phyloP scores from a whole-genome alignment of 2,329 filamentous ascomycete genomes.

The Aureobasidium sp. region DNA sequence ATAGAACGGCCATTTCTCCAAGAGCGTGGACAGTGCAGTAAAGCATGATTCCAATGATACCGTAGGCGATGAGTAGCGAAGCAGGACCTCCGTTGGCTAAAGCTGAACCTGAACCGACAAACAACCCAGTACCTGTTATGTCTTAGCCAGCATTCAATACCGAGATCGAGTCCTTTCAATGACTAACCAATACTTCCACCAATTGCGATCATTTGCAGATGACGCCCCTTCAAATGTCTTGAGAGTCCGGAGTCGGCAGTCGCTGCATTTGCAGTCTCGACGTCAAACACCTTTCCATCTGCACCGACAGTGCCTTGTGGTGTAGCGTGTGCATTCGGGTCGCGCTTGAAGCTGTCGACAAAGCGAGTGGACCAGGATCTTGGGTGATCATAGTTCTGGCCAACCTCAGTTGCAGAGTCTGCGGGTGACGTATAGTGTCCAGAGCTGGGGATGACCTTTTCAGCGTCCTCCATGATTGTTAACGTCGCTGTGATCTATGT shows the following conservation, averaged over 20 bases:
- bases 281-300: slow-evolving; percentile 52
- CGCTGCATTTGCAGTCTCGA: slow-evolving; percentile 53
- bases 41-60: slow-evolving; percentile 74
- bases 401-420: slow-evolving; percentile 17
- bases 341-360: slow-evolving; percentile 58
- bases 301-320: slow-evolving; percentile 37
- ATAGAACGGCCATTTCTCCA: slow-evolving; percentile 82
- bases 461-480: slow-evolving; percentile 21
- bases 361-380: slow-evolving; percentile 29
- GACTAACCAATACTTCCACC: slow-evolving; percentile 66
- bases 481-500: not conserved
- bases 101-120: slow-evolving; percentile 54
- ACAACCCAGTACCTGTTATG: slow-evolving; percentile 76
- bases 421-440: slow-evolving; percentile 20
- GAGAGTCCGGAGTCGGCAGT: slow-evolving; percentile 70
- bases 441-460: slow-evolving; percentile 18
- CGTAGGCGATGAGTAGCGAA: slow-evolving; percentile 65
- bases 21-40: slow-evolving; percentile 89
- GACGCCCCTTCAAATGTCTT: slow-evolving; percentile 68
- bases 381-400: slow-evolving; percentile 9
- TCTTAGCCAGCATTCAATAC: too few relatives aligned
- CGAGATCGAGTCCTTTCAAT: too few relatives aligned
- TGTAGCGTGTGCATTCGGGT: slow-evolving; percentile 49
- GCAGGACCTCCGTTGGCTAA: slow-evolving; percentile 69
- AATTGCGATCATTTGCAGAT: slow-evolving; percentile 97